Percentiles rank a stretch among this genome's conserved stretches.
These are phyloP conservation scores for Oryza glumipatula DNA, from an alignment of 176 grass and related monocot species.

Conservation along the genomic window DNA sequence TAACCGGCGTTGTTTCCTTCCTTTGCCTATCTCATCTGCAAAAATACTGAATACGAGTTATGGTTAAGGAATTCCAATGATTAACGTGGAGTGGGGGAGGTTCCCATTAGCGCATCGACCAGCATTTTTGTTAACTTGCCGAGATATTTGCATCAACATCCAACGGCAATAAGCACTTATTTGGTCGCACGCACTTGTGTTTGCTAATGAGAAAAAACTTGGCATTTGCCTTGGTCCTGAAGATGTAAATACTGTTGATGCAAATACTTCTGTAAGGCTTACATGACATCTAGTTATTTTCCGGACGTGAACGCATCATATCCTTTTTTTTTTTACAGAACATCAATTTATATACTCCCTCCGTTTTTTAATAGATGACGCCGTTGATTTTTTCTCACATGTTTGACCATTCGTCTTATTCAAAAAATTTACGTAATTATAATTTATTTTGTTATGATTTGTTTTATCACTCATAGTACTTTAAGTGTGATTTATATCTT, in stretches of 20 bases:
- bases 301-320: background rate
- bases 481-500: too few relatives aligned
- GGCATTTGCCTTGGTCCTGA: background rate
- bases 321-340: background rate
- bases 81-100: background rate
- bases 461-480: too few relatives aligned
- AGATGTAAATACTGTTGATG: constrained; percentile 20
- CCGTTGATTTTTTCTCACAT: too few relatives aligned
- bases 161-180: background rate
- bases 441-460: too few relatives aligned
- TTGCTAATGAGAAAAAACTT: background rate
- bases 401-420: too few relatives aligned
- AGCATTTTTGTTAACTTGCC: background rate
- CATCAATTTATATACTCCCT: background rate
- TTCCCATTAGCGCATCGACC: background rate
- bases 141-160: background rate
- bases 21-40: background rate
- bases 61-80: background rate
- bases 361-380: too few relatives aligned
- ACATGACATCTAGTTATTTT: background rate
- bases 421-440: too few relatives aligned
- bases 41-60: background rate
- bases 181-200: background rate
- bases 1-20: constrained; percentile 8
- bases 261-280: background rate